Evolutionary conservation across 2,329 filamentous ascomycete genomes (phyloP).

Genomic region (Colletotrichum australisinense): DNA sequence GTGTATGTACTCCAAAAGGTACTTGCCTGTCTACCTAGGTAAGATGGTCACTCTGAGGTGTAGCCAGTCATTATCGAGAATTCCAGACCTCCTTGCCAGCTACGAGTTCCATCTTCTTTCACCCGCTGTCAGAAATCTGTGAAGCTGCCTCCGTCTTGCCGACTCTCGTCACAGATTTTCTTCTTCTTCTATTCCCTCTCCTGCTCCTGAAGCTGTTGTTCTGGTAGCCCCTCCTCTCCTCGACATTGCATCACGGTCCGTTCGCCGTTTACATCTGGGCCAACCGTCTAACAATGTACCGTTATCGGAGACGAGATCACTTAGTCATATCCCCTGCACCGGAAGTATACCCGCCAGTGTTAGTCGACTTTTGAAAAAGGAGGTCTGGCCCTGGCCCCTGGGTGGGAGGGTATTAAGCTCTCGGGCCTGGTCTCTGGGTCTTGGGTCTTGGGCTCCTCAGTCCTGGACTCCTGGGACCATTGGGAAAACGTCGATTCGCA

Average conservation of each 20-base stretch:
- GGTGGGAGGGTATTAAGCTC: conserved; percentile 28
- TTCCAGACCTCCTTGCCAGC: background rate
- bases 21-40: no score
- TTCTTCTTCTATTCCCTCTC: background rate
- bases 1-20: background rate
- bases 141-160: background rate
- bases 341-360: conserved; percentile 5
- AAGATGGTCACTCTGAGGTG: no score
- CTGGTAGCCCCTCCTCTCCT: background rate
- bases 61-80: conserved; percentile 27
- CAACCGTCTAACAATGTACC: background rate
- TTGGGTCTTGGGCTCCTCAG: no score
- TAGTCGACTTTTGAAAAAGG: background rate
- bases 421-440: conserved; percentile 4
- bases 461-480: background rate
- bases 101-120: background rate
- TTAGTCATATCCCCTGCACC: conserved; percentile 8
- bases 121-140: background rate
- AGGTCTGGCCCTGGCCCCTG: conserved; percentile 13
- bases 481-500: conserved; percentile 19
- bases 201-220: background rate
- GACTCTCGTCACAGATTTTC: background rate
- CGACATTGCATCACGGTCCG: conserved; percentile 1
- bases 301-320: conserved; percentile 5
- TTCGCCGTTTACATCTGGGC: background rate